Percentiles rank a stretch among this genome's conserved stretches.
phyloP scores from a whole-genome alignment of 2,329 filamentous ascomycete genomes.

The Ophiobolus disseminans region DNA sequence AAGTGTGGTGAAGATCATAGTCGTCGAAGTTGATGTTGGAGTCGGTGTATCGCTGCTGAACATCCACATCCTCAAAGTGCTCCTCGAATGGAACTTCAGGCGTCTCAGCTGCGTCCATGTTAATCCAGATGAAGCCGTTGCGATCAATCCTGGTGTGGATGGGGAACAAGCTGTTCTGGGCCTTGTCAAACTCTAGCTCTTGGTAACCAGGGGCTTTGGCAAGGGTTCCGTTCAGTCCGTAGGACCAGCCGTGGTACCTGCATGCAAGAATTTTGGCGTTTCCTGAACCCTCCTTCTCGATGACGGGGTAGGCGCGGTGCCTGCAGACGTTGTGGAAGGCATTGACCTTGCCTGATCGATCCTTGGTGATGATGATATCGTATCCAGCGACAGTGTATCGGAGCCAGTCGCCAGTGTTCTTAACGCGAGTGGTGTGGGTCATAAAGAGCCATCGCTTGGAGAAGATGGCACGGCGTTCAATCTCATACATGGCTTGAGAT shows the following conservation, averaged over 20 bases:
- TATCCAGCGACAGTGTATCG: conserved; percentile 32
- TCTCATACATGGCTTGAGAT: conserved; percentile 53
- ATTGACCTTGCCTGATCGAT: conserved; percentile 25
- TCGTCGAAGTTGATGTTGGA: conserved; percentile 24
- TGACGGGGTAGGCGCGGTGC: conserved; percentile 49
- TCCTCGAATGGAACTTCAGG: conserved; percentile 26
- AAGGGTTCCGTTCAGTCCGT: conserved; percentile 50
- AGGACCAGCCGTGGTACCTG: conserved; percentile 56
- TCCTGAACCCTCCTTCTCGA: conserved; percentile 39
- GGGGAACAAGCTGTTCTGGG: conserved; percentile 38
- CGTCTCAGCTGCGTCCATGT: conserved; percentile 31
- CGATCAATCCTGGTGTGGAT: conserved; percentile 37
- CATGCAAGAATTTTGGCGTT: conserved; percentile 48
- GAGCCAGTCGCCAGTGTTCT: conserved; percentile 26
- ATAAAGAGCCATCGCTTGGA: conserved; percentile 49
- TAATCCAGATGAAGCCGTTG: conserved; percentile 44
- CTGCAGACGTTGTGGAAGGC: conserved; percentile 54
- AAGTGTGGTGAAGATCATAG: conserved; percentile 34
- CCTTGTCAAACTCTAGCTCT: conserved; percentile 31
- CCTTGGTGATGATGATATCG: conserved; percentile 27
- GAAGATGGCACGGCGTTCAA: conserved; percentile 57
- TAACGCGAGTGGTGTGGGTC: conserved; percentile 38
- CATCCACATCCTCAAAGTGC: conserved; percentile 31
- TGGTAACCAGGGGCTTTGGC: conserved; percentile 53
- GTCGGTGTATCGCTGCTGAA: conserved; percentile 25